Conservation (phyloP, 2,329 filamentous ascomycete genomes). For the Sphaerulina musiva region DNA sequence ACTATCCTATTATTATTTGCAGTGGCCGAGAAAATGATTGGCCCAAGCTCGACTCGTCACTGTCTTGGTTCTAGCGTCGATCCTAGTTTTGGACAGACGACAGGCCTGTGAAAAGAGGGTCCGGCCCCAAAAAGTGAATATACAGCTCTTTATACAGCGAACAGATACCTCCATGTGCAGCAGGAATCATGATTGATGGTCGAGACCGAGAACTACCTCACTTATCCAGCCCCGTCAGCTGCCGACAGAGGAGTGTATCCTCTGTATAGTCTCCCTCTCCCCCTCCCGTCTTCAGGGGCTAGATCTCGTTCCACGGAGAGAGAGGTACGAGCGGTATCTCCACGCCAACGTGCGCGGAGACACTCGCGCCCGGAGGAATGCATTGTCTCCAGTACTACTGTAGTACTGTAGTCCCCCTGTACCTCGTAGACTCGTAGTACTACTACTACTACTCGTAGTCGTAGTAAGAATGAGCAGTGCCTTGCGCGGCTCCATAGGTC, state of each 20-base stretch:
- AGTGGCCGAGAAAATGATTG: constrained; percentile 6
- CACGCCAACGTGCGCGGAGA: constrained; percentile 17
- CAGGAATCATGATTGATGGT: no score
- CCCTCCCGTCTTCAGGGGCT: no score
- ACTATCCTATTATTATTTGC: neutral
- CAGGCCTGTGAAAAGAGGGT: neutral
- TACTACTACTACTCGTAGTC: no score
- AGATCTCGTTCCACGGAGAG: no score
- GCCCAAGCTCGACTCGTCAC: neutral
- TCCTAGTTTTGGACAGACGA: neutral
- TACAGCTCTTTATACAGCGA: neutral
- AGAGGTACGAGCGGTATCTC: constrained; percentile 7
- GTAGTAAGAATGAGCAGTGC: no score
- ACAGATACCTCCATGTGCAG: no score
- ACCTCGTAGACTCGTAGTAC: neutral
- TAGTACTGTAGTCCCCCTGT: neutral
- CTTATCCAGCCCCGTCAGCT: no score
- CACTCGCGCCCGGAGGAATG: constrained; percentile 10
- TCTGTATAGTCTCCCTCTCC: no score
- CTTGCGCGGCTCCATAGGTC: constrained; percentile 16
- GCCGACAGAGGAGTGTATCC: no score
- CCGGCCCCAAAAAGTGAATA: neutral
- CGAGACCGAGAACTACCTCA: no score
- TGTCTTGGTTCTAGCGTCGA: neutral
- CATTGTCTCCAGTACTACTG: neutral